Conservation (phyloP, 768 basidiomycete species). For the Boletus speciosus region DNA sequence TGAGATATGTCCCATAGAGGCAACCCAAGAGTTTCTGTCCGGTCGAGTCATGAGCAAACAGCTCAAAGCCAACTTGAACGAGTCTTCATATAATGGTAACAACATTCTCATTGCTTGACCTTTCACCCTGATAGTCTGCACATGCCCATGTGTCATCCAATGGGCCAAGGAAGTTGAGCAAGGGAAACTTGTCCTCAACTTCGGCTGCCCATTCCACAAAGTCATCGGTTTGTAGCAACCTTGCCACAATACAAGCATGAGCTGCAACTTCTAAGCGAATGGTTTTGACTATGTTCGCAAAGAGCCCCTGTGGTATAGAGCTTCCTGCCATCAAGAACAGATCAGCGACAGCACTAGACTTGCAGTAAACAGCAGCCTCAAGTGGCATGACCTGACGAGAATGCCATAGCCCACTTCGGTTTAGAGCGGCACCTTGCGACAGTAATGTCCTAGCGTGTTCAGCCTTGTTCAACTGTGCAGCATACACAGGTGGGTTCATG, state of each 20-base stretch:
- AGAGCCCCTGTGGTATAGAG: not conserved
- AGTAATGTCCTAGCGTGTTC: not conserved
- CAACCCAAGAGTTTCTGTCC: not conserved
- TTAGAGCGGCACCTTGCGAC: not conserved
- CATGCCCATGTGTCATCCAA: not conserved
- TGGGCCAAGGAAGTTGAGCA: not conserved
- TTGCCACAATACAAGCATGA: not conserved
- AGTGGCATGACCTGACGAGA: not conserved
- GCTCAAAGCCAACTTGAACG: not conserved
- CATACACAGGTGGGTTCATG: not conserved
- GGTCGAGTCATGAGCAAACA: not conserved
- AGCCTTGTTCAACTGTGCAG: not conserved
- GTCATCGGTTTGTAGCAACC: not conserved
- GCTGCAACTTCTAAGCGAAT: not conserved
- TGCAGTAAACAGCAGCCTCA: not conserved
- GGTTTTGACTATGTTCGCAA: not conserved
- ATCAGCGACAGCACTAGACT: not conserved
- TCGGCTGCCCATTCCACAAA: not conserved
- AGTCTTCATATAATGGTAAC: not conserved
- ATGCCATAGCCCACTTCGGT: not conserved
- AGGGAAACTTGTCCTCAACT: not conserved
- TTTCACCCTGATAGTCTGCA: not conserved
- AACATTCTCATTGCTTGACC: not conserved
- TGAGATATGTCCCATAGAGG: not conserved
- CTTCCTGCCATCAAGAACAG: not conserved